phyloP scores from a whole-genome alignment of 331 rosid species.

The Cucumis variabilis region DNA sequence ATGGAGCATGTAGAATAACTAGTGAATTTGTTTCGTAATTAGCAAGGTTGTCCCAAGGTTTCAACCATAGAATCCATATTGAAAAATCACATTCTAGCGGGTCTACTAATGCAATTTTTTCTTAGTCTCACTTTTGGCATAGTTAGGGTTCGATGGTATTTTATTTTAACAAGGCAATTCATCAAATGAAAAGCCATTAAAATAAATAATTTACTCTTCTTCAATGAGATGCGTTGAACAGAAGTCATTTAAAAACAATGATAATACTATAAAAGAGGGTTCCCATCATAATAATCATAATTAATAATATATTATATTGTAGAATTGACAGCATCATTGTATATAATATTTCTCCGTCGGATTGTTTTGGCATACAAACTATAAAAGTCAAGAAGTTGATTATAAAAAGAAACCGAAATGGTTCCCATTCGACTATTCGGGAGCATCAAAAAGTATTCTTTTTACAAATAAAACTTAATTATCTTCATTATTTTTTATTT shows the following conservation, averaged over 20 bases:
- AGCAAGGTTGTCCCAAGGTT: too few species aligned
- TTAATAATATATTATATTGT: not conserved
- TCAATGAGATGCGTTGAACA: not conserved
- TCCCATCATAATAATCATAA: not conserved
- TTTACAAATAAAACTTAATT: not conserved
- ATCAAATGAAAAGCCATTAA: not conserved
- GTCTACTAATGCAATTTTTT: too few species aligned
- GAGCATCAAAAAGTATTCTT: not conserved
- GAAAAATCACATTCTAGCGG: too few species aligned
- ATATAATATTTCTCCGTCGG: not conserved
- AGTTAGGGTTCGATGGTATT: not conserved
- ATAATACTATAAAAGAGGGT: not conserved
- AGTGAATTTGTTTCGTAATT: too few species aligned
- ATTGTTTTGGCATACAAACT: not conserved
- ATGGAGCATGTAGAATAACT: too few species aligned
- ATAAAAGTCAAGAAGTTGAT: conserved; percentile 25
- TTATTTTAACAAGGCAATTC: not conserved
- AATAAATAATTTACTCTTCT: not conserved
- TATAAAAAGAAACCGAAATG: not conserved
- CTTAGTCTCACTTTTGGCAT: not conserved
- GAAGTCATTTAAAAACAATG: not conserved
- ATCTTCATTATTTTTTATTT: not conserved
- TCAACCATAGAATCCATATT: too few species aligned
- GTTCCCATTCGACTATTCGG: conserved; percentile 14
- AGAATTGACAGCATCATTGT: not conserved